phyloP scores from a whole-genome alignment of 371 early-diverging fungal genomes.

The Mucor irregularis region DNA sequence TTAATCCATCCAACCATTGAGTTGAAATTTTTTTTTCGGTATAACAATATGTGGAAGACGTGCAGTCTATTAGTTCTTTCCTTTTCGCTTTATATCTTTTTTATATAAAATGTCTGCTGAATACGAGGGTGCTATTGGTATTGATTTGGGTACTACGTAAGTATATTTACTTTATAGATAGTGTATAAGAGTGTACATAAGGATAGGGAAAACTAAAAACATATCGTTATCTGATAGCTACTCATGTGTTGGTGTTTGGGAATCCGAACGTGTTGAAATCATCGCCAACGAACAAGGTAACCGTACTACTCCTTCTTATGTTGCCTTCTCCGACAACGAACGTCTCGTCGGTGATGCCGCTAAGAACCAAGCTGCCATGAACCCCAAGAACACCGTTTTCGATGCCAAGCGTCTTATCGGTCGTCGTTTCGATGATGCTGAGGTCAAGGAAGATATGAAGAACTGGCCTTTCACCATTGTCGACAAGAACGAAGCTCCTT shows the following conservation, averaged over 20 bases:
- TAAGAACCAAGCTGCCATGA: slow-evolving; percentile 84
- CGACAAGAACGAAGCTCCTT: slow-evolving; percentile 72
- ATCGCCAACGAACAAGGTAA: slow-evolving; percentile 91
- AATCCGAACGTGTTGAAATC: slow-evolving; percentile 74
- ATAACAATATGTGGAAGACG: slow-evolving; percentile 7
- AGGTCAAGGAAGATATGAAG: slow-evolving; percentile 89
- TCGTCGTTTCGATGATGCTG: slow-evolving; percentile 87
- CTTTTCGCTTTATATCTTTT: slow-evolving; percentile 24
- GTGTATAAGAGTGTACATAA: too few relatives aligned
- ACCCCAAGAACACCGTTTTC: slow-evolving; percentile 89
- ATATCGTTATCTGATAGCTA: slow-evolving; percentile 68
- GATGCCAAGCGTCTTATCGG: slow-evolving; percentile 97
- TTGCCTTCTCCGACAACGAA: slow-evolving; percentile 84
- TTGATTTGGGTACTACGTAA: slow-evolving; percentile 53
- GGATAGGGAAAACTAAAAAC: slow-evolving; percentile 49
- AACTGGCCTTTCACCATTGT: slow-evolving; percentile 87
- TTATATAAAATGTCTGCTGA: slow-evolving; percentile 59
- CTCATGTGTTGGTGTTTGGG: slow-evolving; percentile 75
- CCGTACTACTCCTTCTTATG: slow-evolving; percentile 91
- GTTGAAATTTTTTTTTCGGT: slow-evolving; percentile 23
- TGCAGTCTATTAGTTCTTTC: neutral
- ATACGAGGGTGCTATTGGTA: slow-evolving; percentile 72
- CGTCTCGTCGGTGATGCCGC: slow-evolving; percentile 90
- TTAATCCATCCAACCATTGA: too few relatives aligned
- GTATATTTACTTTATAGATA: neutral